Conservation (phyloP, 768 basidiomycete genomes). For the Leccinum sublutescens region DNA sequence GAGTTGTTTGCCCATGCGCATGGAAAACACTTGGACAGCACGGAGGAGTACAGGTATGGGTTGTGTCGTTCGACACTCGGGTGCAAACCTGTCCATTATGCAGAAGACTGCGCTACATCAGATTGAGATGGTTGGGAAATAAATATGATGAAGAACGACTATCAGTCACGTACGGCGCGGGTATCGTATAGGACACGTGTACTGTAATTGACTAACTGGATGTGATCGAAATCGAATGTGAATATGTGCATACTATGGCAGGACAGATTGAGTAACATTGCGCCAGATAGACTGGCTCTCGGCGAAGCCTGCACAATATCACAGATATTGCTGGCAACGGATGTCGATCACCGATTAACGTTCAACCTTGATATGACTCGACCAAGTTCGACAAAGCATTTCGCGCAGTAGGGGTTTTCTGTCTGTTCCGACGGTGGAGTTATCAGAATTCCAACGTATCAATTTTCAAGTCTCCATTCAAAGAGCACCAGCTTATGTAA, state of each 20-base stretch:
- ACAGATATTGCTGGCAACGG: neutral
- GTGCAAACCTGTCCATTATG: neutral
- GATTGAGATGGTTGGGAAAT: neutral
- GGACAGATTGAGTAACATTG: too few relatives aligned
- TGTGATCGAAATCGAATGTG: neutral
- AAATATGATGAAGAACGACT: neutral
- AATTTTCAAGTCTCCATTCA: too few relatives aligned
- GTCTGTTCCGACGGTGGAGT: neutral
- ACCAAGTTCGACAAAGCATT: too few relatives aligned
- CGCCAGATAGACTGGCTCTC: too few relatives aligned
- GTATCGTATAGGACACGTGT: neutral
- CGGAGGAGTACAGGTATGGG: neutral
- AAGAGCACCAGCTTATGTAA: too few relatives aligned
- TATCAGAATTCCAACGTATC: too few relatives aligned
- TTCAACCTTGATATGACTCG: too few relatives aligned
- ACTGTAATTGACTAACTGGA: neutral
- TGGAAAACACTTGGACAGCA: neutral
- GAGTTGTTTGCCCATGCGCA: neutral
- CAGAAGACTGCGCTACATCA: neutral
- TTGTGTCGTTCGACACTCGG: neutral
- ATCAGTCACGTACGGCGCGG: neutral
- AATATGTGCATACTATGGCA: too few relatives aligned
- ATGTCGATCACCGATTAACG: too few relatives aligned
- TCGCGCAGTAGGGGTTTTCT: neutral
- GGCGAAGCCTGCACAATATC: too few relatives aligned